A percentile compares a stretch with the other conserved stretches of the same genome.
These are phyloP conservation scores for Boletus fagicola DNA, from an alignment of 768 basidiomycete species.

Conservation along the genomic window DNA sequence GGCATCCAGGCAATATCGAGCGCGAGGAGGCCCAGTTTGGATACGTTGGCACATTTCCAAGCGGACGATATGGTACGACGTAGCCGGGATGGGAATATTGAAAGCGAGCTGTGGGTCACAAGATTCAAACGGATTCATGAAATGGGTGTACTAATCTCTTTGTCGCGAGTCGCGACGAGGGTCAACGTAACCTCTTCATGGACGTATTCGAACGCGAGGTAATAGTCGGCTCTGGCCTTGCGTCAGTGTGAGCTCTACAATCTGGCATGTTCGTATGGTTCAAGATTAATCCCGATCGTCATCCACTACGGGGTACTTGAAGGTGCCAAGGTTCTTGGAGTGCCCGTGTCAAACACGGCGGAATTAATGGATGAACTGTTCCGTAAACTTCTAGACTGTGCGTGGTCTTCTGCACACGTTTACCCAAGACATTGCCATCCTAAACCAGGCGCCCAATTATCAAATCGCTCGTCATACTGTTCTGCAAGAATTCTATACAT, in stretches of 20 bases:
- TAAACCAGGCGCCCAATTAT: neutral
- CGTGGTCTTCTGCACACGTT: neutral
- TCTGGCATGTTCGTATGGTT: constrained; percentile 62
- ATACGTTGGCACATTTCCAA: constrained; percentile 43
- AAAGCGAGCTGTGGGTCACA: neutral
- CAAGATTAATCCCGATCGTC: constrained; percentile 42
- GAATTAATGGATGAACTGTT: constrained; percentile 50
- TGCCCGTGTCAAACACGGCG: constrained; percentile 38
- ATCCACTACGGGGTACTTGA: constrained; percentile 37
- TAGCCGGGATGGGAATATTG: constrained; percentile 17
- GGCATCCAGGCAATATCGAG: constrained; percentile 30
- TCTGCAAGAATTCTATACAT: constrained; percentile 1
- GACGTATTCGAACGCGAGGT: constrained; percentile 37
- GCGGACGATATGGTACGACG: constrained; percentile 52
- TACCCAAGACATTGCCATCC: neutral
- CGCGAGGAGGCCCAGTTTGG: constrained; percentile 37
- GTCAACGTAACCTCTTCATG: constrained; percentile 48
- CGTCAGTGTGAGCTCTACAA: constrained; percentile 32
- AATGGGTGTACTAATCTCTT: constrained; percentile 42
- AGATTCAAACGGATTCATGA: constrained; percentile 39
- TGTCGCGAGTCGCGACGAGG: constrained; percentile 47
- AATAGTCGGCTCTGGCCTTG: constrained; percentile 36
- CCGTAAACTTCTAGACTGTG: constrained; percentile 38
- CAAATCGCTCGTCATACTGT: neutral
- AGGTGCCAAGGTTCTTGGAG: constrained; percentile 17